A percentile compares a stretch with the other conserved stretches of the same genome.
These are phyloP conservation scores for Populus tremula DNA, from an alignment of 345 rosid species.

Conservation along the genomic window DNA sequence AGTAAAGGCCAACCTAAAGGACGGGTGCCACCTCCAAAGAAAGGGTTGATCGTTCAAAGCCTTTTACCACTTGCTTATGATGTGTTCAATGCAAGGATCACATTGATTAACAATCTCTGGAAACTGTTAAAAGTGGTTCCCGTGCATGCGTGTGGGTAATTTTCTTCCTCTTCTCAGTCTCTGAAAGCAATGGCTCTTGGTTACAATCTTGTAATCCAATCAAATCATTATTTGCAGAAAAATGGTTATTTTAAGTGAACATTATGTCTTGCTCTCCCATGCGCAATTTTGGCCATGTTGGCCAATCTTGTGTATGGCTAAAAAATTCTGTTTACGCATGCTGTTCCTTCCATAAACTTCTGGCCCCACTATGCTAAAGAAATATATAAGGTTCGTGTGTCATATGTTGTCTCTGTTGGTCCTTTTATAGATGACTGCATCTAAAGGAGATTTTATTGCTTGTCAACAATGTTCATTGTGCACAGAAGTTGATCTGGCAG, in stretches of 20 bases:
- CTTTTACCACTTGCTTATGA: conserved; percentile 69
- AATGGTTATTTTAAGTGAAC: not conserved
- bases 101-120: conserved; percentile 73
- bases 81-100: conserved; percentile 66
- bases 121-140: conserved; percentile 75
- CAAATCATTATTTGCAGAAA: not conserved
- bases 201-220: not conserved
- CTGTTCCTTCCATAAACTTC: not conserved
- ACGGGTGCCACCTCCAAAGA: conserved; percentile 66
- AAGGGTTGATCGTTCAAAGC: conserved; percentile 66
- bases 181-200: conserved; percentile 1
- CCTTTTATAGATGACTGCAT: not conserved
- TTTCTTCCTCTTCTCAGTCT: conserved; percentile 3
- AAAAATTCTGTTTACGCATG: not conserved
- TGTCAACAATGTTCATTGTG: not conserved
- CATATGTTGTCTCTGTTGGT: not conserved
- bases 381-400: not conserved
- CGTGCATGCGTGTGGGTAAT: conserved; percentile 88
- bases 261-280: not conserved
- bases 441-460: not conserved
- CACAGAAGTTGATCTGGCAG: not conserved
- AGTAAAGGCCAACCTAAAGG: conserved; percentile 59
- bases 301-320: not conserved
- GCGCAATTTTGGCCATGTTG: not conserved
- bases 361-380: not conserved